Percentiles rank a stretch among this genome's conserved stretches.
These are phyloP conservation scores for Raffaelea arxii DNA, from an alignment of 2,329 filamentous ascomycete species.

Conservation along the genomic window DNA sequence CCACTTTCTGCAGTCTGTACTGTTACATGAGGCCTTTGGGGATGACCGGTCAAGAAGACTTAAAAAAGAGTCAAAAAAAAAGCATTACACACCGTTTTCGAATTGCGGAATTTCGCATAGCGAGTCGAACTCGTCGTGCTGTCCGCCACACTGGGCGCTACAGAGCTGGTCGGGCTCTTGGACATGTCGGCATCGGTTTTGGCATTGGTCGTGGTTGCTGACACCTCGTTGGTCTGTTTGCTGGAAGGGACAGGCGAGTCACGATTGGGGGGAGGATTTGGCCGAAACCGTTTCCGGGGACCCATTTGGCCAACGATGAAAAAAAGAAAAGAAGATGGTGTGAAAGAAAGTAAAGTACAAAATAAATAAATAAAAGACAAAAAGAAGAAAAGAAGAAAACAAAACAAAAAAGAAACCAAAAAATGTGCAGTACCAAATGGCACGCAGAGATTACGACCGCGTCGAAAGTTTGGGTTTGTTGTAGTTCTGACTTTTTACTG, in stretches of 20 bases:
- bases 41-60: too few relatives aligned
- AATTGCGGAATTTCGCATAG: conserved; percentile 5
- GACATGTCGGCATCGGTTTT: background rate
- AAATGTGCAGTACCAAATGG: too few relatives aligned
- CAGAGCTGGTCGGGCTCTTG: conserved; percentile 5
- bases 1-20: too few relatives aligned
- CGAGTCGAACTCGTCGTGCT: conserved; percentile 1
- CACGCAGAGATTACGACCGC: too few relatives aligned
- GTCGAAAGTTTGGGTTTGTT: too few relatives aligned
- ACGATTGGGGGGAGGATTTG: background rate
- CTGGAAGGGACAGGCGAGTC: background rate
- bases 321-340: too few relatives aligned
- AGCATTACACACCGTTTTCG: conserved; percentile 8
- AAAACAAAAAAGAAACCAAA: background rate
- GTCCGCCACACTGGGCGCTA: conserved; percentile 6
- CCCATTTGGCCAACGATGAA: too few relatives aligned
- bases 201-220: background rate
- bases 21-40: too few relatives aligned
- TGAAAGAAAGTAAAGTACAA: too few relatives aligned
- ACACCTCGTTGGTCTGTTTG: conserved; percentile 3
- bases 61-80: background rate
- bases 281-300: conserved; percentile 29
- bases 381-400: too few relatives aligned
- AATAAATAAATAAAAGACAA: too few relatives aligned
- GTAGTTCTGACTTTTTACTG: too few relatives aligned